Evolutionary conservation across 768 basidiomycete species (phyloP).

Genomic region (Fistulinella prunicolor): DNA sequence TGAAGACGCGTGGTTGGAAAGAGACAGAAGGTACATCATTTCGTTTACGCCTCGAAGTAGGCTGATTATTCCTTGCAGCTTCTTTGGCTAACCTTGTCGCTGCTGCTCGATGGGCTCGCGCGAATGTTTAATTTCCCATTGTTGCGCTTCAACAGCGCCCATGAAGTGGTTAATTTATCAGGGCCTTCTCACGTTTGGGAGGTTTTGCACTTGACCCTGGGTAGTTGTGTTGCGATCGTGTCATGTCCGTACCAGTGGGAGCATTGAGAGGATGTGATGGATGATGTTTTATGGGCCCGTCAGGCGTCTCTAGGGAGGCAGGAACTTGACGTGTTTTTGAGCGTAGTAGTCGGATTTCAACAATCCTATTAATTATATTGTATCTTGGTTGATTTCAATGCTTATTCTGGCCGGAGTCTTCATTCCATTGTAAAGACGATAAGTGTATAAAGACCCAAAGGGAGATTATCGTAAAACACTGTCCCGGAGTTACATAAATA

Average conservation of each 20-base stretch:
- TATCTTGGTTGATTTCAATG: slow-evolving; percentile 16
- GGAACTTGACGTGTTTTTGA: slow-evolving; percentile 31
- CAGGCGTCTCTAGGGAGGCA: slow-evolving; percentile 24
- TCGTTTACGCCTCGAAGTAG: slow-evolving; percentile 5
- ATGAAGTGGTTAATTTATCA: slow-evolving; percentile 61
- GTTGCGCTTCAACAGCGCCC: slow-evolving; percentile 92
- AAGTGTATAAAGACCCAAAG: no score
- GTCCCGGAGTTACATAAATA: no score
- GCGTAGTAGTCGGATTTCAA: slow-evolving; percentile 72
- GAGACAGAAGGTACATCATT: slow-evolving; percentile 74
- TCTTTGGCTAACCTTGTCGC: slow-evolving; percentile 84
- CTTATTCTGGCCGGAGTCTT: no score
- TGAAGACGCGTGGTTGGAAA: slow-evolving; percentile 98
- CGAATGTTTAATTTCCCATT: slow-evolving; percentile 58
- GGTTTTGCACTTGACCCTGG: slow-evolving; percentile 49
- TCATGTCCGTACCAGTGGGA: slow-evolving; percentile 24
- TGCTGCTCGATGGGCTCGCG: slow-evolving; percentile 92
- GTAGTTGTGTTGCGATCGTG: slow-evolving; percentile 45
- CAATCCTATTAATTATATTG: slow-evolving; percentile 55
- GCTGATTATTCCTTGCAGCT: slow-evolving; percentile 36
- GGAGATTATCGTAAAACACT: no score
- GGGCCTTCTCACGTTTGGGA: slow-evolving; percentile 25
- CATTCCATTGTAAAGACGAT: no score
- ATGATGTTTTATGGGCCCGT: slow-evolving; percentile 25
- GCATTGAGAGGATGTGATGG: slow-evolving; percentile 13